phyloP scores from a whole-genome alignment of 768 basidiomycete species.

The Lentinula guzmanii region DNA sequence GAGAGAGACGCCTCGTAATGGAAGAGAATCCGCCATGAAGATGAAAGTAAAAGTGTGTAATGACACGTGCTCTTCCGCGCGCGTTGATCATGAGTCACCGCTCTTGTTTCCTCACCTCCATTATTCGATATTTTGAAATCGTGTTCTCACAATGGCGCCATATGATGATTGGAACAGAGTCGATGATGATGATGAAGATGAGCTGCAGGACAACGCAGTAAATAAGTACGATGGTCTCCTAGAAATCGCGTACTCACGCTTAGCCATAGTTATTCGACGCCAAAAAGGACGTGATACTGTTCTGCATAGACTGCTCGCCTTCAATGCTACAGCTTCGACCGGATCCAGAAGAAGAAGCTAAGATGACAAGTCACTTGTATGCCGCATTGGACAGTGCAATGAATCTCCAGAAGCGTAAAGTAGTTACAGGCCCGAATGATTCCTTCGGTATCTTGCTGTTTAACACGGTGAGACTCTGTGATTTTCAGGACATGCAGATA shows the following conservation, averaged over 20 bases:
- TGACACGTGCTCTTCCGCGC: not conserved
- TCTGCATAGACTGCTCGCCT: conserved; percentile 90
- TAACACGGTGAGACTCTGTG: conserved; percentile 66
- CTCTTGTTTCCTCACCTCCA: not conserved
- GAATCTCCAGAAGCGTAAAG: conserved; percentile 86
- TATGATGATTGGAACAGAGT: conserved; percentile 80
- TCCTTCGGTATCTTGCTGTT: conserved; percentile 87
- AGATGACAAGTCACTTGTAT: conserved; percentile 70
- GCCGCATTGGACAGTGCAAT: conserved; percentile 78
- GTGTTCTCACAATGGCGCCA: conserved; percentile 42
- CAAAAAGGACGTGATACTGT: conserved; percentile 84
- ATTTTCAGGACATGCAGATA: not conserved
- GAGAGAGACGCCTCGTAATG: conserved; percentile 23
- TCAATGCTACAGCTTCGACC: conserved; percentile 79
- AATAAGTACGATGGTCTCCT: conserved; percentile 9
- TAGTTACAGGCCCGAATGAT: conserved; percentile 84
- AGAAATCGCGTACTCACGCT: not conserved
- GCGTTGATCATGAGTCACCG: not conserved
- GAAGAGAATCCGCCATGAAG: not conserved
- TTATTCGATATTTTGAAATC: no score
- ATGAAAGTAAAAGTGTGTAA: not conserved
- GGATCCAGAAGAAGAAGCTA: conserved; percentile 58
- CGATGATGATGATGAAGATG: conserved; percentile 80
- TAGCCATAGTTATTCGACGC: conserved; percentile 56
- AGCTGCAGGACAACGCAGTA: conserved; percentile 67